Conservation (phyloP, 352 stramenopile genomes). For the Phytopythium kandeliae region DNA sequence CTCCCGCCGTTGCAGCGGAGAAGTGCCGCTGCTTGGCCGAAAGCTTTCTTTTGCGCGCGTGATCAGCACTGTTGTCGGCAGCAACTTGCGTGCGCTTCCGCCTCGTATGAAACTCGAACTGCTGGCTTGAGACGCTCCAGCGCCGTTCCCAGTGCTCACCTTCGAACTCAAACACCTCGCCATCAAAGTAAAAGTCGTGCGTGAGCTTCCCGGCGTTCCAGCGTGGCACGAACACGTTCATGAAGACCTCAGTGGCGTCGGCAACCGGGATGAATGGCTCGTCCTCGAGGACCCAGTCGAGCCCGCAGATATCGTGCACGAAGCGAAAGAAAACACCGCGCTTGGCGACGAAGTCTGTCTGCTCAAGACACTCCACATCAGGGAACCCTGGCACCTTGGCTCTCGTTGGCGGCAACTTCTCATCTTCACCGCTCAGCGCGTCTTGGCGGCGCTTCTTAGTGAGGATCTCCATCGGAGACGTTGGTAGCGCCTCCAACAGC, state of each 20-base stretch:
- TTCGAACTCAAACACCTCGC: constrained; percentile 37
- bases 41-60: neutral
- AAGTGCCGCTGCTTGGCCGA: neutral
- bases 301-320: constrained; percentile 31
- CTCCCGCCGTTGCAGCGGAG: too few species aligned
- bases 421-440: neutral
- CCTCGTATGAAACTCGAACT: constrained; percentile 30
- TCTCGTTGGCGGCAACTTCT: neutral
- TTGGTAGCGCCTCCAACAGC: constrained; percentile 24
- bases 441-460: constrained; percentile 5
- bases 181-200: constrained; percentile 58
- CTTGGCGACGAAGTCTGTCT: constrained; percentile 30
- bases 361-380: constrained; percentile 19
- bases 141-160: constrained; percentile 24
- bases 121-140: constrained; percentile 21
- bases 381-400: constrained; percentile 29
- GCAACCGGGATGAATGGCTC: constrained; percentile 29
- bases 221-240: constrained; percentile 30
- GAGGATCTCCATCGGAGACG: neutral
- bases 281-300: constrained; percentile 50
- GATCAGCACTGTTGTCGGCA: neutral
- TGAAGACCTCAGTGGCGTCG: constrained; percentile 37
- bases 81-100: constrained; percentile 6
- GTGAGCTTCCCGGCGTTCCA: constrained; percentile 43
- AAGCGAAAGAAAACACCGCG: constrained; percentile 44